Percentiles rank a stretch among this genome's conserved stretches.
These are phyloP conservation scores for Eleusine coracana DNA, from an alignment of 176 grass and related monocot genomes.

Conservation along the genomic window DNA sequence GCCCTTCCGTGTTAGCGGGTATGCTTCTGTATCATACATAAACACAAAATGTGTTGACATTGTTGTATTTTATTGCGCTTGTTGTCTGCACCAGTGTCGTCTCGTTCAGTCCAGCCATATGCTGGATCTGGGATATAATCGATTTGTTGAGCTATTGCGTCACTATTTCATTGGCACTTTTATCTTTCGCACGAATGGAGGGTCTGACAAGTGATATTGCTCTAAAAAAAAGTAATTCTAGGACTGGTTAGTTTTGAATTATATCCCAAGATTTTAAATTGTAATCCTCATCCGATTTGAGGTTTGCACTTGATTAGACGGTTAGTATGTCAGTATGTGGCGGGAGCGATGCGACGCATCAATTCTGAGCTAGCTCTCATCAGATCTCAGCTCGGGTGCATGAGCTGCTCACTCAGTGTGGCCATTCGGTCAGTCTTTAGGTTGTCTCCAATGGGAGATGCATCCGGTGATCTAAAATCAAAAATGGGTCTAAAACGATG, in stretches of 20 bases:
- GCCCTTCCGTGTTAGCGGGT: neutral
- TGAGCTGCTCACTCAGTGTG: neutral
- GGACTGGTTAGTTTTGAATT: too few species aligned
- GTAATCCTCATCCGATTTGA: neutral
- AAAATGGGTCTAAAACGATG: too few species aligned
- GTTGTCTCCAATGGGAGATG: too few species aligned
- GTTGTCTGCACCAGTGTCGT: neutral
- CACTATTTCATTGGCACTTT: neutral
- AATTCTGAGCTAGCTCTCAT: neutral
- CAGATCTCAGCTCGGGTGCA: neutral
- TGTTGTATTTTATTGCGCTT: neutral
- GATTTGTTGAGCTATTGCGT: neutral
- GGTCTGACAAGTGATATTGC: too few species aligned
- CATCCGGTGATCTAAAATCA: too few species aligned
- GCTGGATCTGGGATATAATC: slow-evolving; percentile 21
- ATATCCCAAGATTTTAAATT: neutral
- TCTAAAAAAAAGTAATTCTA: neutral
- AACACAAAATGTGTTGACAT: neutral
- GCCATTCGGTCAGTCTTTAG: neutral
- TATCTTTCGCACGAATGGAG: neutral
- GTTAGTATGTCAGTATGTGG: neutral
- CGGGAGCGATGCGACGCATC: neutral
- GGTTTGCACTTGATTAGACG: neutral
- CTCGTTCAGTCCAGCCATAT: neutral
- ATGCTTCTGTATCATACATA: neutral